phyloP scores from a whole-genome alignment of 805 yeast species.

The Limtongia smithiae region DNA sequence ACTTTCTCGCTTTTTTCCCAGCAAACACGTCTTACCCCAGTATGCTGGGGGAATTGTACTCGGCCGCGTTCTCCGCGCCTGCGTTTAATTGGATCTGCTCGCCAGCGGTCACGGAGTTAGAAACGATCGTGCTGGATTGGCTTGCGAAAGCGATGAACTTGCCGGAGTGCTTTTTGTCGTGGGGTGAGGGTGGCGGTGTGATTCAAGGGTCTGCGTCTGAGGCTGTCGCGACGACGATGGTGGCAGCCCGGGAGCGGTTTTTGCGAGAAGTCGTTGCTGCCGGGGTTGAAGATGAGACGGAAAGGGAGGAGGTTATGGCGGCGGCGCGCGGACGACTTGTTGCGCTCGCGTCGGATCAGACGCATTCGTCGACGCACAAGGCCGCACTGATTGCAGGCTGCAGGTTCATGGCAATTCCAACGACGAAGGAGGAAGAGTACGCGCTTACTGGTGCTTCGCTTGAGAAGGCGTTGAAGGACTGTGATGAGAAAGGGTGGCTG shows the following conservation, averaged over 20 bases:
- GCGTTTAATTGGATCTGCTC: conserved; percentile 33
- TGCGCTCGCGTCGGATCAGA: conserved; percentile 29
- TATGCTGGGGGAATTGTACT: conserved; percentile 30
- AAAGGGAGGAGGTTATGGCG: conserved; percentile 23
- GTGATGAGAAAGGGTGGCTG: conserved; percentile 22
- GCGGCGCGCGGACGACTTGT: conserved; percentile 29
- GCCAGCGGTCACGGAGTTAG: conserved; percentile 32
- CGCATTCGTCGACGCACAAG: conserved; percentile 31
- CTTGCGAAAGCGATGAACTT: conserved; percentile 29
- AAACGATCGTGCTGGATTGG: conserved; percentile 32
- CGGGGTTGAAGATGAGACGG: conserved; percentile 17
- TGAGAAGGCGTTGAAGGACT: conserved; percentile 15
- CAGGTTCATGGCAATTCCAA: conserved; percentile 20
- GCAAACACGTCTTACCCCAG: conserved; percentile 30
- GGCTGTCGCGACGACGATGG: conserved; percentile 29
- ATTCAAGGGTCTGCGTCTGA: conserved; percentile 32
- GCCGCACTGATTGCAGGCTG: conserved; percentile 32
- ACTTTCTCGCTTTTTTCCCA: conserved; percentile 31
- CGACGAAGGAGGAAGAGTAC: conserved; percentile 25
- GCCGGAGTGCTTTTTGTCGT: conserved; percentile 26
- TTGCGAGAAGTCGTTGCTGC: conserved; percentile 26
- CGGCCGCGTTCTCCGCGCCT: conserved; percentile 31
- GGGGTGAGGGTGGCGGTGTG: conserved; percentile 32
- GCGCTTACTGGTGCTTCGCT: conserved; percentile 23
- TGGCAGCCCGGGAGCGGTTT: conserved; percentile 31